Percentiles rank a stretch among this genome's conserved stretches.
phyloP scores from a whole-genome alignment of 148 eudicot species.

The Suaeda aralocaspica region DNA sequence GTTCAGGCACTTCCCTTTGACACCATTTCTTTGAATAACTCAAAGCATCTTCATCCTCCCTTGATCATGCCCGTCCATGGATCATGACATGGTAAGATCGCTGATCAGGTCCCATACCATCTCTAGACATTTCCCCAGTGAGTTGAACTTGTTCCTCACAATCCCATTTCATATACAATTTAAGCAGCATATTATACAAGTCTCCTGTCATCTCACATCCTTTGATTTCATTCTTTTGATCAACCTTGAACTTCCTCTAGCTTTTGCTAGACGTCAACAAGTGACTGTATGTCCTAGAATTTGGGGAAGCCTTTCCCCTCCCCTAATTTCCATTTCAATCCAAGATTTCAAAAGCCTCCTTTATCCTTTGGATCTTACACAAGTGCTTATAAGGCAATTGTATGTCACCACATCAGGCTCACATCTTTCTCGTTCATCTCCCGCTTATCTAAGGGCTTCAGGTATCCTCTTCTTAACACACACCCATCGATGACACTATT shows the following conservation, averaged over 20 bases:
- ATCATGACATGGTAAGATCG: not conserved
- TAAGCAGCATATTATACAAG: not conserved
- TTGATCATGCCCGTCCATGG: not conserved
- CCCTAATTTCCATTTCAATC: not conserved
- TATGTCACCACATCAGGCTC: not conserved
- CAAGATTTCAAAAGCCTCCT: not conserved
- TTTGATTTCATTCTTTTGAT: not conserved
- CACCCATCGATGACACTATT: not conserved
- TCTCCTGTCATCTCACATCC: not conserved
- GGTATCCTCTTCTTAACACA: slow-evolving; percentile 3
- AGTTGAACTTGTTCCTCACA: not conserved
- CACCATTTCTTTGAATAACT: not conserved
- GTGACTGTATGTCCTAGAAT: not conserved
- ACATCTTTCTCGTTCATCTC: not conserved
- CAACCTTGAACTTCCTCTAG: not conserved
- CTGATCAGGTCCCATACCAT: slow-evolving; percentile 2
- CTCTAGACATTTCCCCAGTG: not conserved
- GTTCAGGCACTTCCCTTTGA: not conserved
- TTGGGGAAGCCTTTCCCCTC: not conserved
- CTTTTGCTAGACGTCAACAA: not conserved
- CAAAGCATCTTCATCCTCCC: not conserved
- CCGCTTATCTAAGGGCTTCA: not conserved
- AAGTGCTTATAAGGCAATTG: slow-evolving; percentile 1
- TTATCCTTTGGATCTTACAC: not conserved
- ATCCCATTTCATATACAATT: not conserved